Conservation (phyloP, 2,329 filamentous ascomycete genomes). For the Apiospora rasikravindrae region DNA sequence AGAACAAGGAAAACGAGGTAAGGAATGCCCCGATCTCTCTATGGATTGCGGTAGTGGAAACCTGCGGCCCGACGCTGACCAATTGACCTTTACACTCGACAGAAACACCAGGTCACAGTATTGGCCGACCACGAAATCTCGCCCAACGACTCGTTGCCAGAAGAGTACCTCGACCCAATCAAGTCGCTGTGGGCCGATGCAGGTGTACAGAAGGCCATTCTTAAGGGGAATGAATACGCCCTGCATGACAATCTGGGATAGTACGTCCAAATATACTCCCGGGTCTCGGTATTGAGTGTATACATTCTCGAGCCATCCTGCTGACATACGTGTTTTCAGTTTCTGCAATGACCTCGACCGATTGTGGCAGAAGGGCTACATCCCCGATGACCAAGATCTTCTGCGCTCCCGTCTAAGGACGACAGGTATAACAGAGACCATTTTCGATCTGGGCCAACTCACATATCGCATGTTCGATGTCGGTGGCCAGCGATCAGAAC, state of each 20-base stretch:
- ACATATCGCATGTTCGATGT: constrained; percentile 98
- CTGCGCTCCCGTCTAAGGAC: constrained; percentile 88
- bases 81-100: constrained; percentile 24
- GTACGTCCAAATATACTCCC: constrained; percentile 56
- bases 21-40: constrained; percentile 20
- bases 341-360: constrained; percentile 83
- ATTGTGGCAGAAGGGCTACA: constrained; percentile 76
- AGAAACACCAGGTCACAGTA: constrained; percentile 81
- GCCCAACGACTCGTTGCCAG: constrained; percentile 79
- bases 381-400: constrained; percentile 94
- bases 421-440: constrained; percentile 93
- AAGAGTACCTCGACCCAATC: constrained; percentile 80
- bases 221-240: constrained; percentile 94
- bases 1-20: constrained; percentile 80
- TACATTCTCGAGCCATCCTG: constrained; percentile 11
- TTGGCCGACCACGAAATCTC: constrained; percentile 82
- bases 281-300: not conserved
- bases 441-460: constrained; percentile 89
- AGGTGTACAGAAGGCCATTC: constrained; percentile 85
- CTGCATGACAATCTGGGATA: constrained; percentile 95
- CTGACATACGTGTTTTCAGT: constrained; percentile 52
- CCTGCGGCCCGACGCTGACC: constrained; percentile 36
- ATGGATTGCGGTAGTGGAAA: not conserved
- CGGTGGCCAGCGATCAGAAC: constrained; percentile 87
- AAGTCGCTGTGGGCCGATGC: constrained; percentile 82